Evolutionary conservation across 768 basidiomycete genomes (phyloP).

Genomic region (Hypholoma sublateritium): DNA sequence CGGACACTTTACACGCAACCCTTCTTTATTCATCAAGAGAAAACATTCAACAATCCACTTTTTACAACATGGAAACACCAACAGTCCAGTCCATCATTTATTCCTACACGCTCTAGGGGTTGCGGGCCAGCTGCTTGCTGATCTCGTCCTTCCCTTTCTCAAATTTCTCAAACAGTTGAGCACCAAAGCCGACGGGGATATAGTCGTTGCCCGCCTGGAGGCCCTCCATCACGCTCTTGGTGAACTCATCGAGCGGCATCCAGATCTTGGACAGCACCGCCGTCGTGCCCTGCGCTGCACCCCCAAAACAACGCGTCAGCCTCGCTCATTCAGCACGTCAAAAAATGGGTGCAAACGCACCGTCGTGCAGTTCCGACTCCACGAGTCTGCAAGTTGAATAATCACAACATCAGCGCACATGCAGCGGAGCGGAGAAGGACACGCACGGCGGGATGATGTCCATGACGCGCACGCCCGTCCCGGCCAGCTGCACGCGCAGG

Average conservation of each 20-base stretch:
- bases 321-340: not conserved
- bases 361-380: slow-evolving; percentile 63
- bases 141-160: slow-evolving; percentile 32
- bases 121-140: not conserved
- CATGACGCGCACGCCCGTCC: slow-evolving; percentile 51
- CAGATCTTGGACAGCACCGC: slow-evolving; percentile 47
- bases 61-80: too few relatives aligned
- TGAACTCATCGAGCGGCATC: slow-evolving; percentile 54
- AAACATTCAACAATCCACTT: too few relatives aligned
- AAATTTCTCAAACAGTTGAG: slow-evolving; percentile 30
- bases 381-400: slow-evolving; percentile 38
- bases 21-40: too few relatives aligned
- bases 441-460: slow-evolving; percentile 62
- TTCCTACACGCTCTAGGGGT: too few relatives aligned
- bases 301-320: not conserved
- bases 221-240: slow-evolving; percentile 29
- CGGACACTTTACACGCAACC: too few relatives aligned
- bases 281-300: slow-evolving; percentile 51
- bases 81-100: too few relatives aligned
- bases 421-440: not conserved
- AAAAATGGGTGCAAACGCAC: slow-evolving; percentile 26
- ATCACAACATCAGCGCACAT: not conserved
- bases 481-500: slow-evolving; percentile 44
- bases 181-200: slow-evolving; percentile 22
- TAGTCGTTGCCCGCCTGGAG: slow-evolving; percentile 25